Conservation (phyloP, 1,139 yeast species). For the Lodderomyces pseudojiufengensis region DNA sequence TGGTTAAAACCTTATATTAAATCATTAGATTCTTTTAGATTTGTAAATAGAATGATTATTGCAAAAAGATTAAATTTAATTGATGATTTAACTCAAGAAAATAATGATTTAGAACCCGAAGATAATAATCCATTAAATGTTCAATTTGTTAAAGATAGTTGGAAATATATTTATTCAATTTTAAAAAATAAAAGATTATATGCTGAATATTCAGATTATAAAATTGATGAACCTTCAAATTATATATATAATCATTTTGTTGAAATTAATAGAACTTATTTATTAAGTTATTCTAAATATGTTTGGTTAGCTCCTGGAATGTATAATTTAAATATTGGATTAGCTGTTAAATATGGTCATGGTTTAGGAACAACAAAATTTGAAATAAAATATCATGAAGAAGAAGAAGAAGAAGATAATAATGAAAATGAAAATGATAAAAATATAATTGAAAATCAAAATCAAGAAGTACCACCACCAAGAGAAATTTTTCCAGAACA, state of each 20-base stretch:
- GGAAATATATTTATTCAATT: slow-evolving; percentile 52
- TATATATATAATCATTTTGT: slow-evolving; percentile 44
- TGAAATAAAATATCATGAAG: slow-evolving; percentile 34
- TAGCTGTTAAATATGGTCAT: slow-evolving; percentile 49
- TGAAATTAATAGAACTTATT: slow-evolving; percentile 46
- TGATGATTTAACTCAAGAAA: slow-evolving; percentile 9
- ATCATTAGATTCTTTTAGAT: slow-evolving; percentile 48
- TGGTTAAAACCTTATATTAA: slow-evolving; percentile 43
- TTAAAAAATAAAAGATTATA: slow-evolving; percentile 49
- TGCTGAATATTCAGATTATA: slow-evolving; percentile 50
- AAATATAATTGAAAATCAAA: not conserved
- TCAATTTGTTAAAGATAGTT: slow-evolving; percentile 45
- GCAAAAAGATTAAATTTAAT: slow-evolving; percentile 25
- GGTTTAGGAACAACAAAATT: slow-evolving; percentile 62
- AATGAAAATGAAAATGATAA: not conserved
- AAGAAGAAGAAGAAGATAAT: slow-evolving; percentile 12
- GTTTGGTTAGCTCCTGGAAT: slow-evolving; percentile 50
- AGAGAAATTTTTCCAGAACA: not conserved
- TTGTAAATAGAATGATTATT: slow-evolving; percentile 30
- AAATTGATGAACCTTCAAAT: slow-evolving; percentile 48
- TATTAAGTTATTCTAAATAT: slow-evolving; percentile 44
- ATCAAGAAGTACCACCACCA: not conserved
- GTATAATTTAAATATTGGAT: slow-evolving; percentile 50
- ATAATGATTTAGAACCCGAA: slow-evolving; percentile 9
- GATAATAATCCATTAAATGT: slow-evolving; percentile 20